phyloP scores from a whole-genome alignment of 1,284 basidiomycete species.

The Tilletia caries region DNA sequence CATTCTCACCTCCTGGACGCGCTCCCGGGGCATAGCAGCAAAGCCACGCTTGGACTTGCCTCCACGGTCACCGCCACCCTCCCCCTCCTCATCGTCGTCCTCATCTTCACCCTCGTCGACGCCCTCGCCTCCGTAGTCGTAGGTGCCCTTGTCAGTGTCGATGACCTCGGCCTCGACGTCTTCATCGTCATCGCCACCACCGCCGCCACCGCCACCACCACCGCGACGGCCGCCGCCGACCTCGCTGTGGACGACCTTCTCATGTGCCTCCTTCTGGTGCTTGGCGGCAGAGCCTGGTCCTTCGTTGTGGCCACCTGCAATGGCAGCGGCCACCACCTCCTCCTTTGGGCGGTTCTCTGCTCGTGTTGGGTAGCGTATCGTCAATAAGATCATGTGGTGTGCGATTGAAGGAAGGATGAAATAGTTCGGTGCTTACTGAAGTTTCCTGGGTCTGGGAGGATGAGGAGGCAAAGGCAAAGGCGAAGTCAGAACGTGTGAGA shows the following conservation, averaged over 20 bases:
- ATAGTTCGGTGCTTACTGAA: too few relatives aligned
- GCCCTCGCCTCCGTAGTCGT: neutral
- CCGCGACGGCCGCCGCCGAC: neutral
- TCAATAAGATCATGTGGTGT: too few relatives aligned
- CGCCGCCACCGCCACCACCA: neutral
- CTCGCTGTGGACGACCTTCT: neutral
- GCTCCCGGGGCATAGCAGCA: neutral
- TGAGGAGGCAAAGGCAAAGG: too few relatives aligned
- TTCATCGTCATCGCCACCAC: neutral
- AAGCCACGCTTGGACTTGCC: conserved; percentile 6
- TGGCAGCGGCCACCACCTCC: neutral
- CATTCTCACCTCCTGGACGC: neutral
- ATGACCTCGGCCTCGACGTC: neutral
- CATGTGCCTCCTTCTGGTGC: neutral
- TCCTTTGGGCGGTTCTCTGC: neutral
- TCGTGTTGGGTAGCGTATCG: too few relatives aligned
- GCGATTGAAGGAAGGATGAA: too few relatives aligned
- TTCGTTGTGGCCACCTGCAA: neutral
- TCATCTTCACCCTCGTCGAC: conserved; percentile 4
- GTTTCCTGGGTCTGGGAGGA: too few relatives aligned
- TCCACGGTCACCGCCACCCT: neutral
- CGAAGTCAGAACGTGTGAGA: too few relatives aligned
- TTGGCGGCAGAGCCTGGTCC: conserved; percentile 5
- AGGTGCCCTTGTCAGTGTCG: neutral
- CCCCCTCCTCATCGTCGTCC: neutral